phyloP scores from a whole-genome alignment of 208 protist genomes.

The Trichomonas vaginalis region DNA sequence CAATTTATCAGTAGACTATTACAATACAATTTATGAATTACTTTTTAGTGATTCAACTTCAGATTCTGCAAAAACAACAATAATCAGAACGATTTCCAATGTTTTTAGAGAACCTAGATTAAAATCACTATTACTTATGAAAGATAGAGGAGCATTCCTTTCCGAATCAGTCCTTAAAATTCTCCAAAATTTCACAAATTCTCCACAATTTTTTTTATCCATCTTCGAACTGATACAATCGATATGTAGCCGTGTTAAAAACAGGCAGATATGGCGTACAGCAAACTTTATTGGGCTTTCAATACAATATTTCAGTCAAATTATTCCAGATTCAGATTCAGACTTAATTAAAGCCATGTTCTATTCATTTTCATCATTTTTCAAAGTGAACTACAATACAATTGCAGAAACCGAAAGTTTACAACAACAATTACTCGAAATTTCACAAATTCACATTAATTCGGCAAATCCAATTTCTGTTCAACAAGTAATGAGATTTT shows the following conservation, averaged over 20 bases:
- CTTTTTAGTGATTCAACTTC: background rate
- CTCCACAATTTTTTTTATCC: background rate
- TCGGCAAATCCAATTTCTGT: background rate
- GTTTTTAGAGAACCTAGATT: background rate
- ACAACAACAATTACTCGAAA: background rate
- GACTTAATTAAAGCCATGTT: background rate
- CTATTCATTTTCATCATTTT: background rate
- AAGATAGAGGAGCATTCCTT: background rate
- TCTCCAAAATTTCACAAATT: background rate
- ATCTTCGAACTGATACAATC: background rate
- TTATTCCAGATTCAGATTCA: background rate
- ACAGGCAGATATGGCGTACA: background rate
- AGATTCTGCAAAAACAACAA: background rate
- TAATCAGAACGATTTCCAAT: background rate
- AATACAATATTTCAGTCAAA: background rate
- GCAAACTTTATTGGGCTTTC: background rate
- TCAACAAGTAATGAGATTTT: background rate
- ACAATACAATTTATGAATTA: background rate
- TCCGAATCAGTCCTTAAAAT: background rate
- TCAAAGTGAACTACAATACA: background rate
- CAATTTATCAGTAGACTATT: background rate
- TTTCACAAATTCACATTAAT: background rate
- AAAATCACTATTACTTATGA: background rate
- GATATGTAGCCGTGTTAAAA: background rate
- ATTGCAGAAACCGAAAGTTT: background rate